Evolutionary conservation across 306 rosid species (phyloP).

Genomic region (Trifolium subterraneum): DNA sequence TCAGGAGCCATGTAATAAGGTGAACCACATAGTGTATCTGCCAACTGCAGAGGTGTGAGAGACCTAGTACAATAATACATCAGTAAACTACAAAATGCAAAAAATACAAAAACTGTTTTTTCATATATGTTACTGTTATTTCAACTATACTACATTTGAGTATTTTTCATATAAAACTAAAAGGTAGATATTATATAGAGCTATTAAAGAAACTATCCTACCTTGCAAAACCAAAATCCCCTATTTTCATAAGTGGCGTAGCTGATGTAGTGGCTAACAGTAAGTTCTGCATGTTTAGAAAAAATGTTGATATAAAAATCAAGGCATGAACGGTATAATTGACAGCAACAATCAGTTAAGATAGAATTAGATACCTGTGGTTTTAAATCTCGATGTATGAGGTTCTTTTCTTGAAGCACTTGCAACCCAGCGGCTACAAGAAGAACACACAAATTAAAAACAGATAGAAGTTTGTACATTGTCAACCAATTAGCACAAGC

Average conservation of each 20-base stretch:
- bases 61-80: slow-evolving; percentile 64
- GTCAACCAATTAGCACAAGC: slow-evolving; percentile 22
- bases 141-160: neutral
- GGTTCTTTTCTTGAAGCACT: slow-evolving; percentile 88
- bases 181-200: slow-evolving; percentile 9
- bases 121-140: slow-evolving; percentile 10
- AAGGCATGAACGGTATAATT: slow-evolving; percentile 31
- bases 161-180: neutral
- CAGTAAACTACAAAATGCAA: slow-evolving; percentile 38
- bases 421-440: slow-evolving; percentile 81
- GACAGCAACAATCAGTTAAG: neutral
- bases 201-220: slow-evolving; percentile 35
- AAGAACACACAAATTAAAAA: slow-evolving; percentile 43
- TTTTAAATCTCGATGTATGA: slow-evolving; percentile 95
- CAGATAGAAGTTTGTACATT: slow-evolving; percentile 7
- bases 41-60: slow-evolving; percentile 70
- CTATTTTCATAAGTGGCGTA: slow-evolving; percentile 76
- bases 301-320: slow-evolving; percentile 1
- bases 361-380: slow-evolving; percentile 72
- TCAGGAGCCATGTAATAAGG: slow-evolving; percentile 99
- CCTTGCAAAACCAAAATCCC: slow-evolving; percentile 99
- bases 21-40: slow-evolving; percentile 93
- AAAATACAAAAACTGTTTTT: neutral
- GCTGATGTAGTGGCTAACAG: slow-evolving; percentile 62
- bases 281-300: slow-evolving; percentile 75